These are phyloP conservation scores for Ceratorhiza oryzae-sativae DNA, from an alignment of 1,284 basidiomycete species.

Conservation along the genomic window DNA sequence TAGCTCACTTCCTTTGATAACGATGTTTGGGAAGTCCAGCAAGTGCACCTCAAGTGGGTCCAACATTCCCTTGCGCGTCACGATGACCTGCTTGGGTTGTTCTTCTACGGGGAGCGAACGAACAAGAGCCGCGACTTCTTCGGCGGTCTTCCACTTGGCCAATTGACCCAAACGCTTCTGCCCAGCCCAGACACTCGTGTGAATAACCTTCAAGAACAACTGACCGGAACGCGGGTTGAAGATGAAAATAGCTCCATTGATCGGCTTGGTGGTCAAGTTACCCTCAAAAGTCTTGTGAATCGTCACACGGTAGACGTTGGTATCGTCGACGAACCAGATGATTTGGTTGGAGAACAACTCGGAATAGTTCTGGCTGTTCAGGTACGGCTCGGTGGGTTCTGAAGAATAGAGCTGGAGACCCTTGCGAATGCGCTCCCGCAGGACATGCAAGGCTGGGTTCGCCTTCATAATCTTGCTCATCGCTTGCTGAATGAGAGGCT, in stretches of 20 bases:
- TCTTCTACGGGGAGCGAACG: constrained; percentile 98
- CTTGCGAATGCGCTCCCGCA: constrained; percentile 98
- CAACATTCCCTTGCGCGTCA: constrained; percentile 99
- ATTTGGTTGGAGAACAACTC: constrained; percentile 99
- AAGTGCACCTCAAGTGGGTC: constrained; percentile 97
- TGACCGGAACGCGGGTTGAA: constrained; percentile 99
- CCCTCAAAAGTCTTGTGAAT: constrained; percentile 99
- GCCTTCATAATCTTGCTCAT: constrained; percentile 99
- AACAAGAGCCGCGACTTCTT: constrained; percentile 98
- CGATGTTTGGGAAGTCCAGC: constrained; percentile 99
- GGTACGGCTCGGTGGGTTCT: constrained; percentile 98
- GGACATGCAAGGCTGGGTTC: constrained; percentile 96
- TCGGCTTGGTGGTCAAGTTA: constrained; percentile 99
- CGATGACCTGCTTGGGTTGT: constrained; percentile 99
- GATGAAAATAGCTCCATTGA: constrained; percentile 99
- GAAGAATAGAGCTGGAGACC: constrained; percentile 98
- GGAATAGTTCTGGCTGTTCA: constrained; percentile 97
- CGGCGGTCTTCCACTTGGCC: constrained; percentile 99
- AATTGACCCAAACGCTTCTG: constrained; percentile 99
- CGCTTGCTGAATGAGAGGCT: constrained; percentile 96
- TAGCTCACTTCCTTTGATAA: constrained; percentile 98
- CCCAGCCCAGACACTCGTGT: constrained; percentile 99
- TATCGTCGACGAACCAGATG: constrained; percentile 99
- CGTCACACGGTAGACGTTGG: constrained; percentile 99
- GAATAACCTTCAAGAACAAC: constrained; percentile 93